These are phyloP conservation scores for Candida orba DNA, from an alignment of 805 yeast species.

Conservation along the genomic window DNA sequence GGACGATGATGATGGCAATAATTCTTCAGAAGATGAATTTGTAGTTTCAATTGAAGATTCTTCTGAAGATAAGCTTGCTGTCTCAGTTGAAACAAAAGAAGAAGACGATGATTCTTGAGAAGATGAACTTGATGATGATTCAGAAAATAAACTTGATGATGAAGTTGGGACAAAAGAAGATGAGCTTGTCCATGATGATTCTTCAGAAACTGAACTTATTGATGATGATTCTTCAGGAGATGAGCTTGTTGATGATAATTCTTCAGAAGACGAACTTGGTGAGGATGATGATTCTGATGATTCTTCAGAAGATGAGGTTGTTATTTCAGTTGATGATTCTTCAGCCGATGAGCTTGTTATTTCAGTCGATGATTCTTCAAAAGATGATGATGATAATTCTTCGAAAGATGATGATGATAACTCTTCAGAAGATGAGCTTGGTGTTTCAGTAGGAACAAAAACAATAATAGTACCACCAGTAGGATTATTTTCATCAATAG, in stretches of 20 bases:
- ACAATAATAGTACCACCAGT: constrained; percentile 17
- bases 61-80: neutral
- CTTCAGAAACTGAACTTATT: neutral
- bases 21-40: neutral
- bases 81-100: neutral
- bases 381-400: neutral
- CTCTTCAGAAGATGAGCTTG: constrained; percentile 3
- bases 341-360: constrained; percentile 1
- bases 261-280: too few relatives aligned
- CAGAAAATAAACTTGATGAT: neutral
- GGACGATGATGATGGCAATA: constrained; percentile 3
- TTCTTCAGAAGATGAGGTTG: constrained; percentile 2
- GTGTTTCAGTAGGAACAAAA: constrained; percentile 10
- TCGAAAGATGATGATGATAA: constrained; percentile 6
- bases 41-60: neutral
- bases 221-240: constrained; percentile 1
- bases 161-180: neutral
- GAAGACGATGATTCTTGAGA: neutral
- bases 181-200: neutral
- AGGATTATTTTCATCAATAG: constrained; percentile 7
- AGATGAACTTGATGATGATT: neutral
- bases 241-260: neutral
- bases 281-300: neutral
- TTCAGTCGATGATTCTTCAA: neutral
- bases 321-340: neutral